These are phyloP conservation scores for Penicillium lagena DNA, from an alignment of 495 filamentous ascomycete genomes.

Conservation along the genomic window DNA sequence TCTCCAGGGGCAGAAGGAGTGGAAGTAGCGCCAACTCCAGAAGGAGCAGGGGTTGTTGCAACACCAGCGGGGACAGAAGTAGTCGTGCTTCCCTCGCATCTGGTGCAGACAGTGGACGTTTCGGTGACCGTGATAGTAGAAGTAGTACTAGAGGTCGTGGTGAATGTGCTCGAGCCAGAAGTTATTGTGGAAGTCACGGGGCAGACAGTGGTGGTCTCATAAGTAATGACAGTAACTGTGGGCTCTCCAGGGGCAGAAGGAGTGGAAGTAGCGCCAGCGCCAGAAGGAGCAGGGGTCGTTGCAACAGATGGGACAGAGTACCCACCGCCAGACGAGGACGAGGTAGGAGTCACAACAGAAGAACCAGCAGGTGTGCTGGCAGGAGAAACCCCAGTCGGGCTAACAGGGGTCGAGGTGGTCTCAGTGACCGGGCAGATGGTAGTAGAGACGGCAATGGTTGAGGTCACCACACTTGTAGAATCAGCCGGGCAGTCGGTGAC, in stretches of 20 bases:
- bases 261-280: slow-evolving; percentile 1
- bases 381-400: neutral
- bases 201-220: slow-evolving; percentile 11
- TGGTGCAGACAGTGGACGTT: slow-evolving; percentile 55
- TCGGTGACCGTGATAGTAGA: slow-evolving; percentile 29
- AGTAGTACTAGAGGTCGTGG: neutral
- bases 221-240: slow-evolving; percentile 9
- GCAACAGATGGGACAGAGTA: neutral
- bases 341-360: neutral
- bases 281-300: neutral
- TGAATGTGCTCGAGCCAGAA: neutral
- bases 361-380: neutral
- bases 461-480: slow-evolving; percentile 46
- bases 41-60: neutral
- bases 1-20: slow-evolving; percentile 5
- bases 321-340: neutral
- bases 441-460: slow-evolving; percentile 51
- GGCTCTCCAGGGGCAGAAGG: slow-evolving; percentile 2
- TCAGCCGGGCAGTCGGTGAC: slow-evolving; percentile 54
- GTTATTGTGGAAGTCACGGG: slow-evolving; percentile 1
- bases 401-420: neutral
- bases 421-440: slow-evolving; percentile 52
- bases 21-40: slow-evolving; percentile 24
- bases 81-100: slow-evolving; percentile 20
- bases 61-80: neutral